Conservation (phyloP, 768 basidiomycete genomes). For the Suillus fuscotomentosus region DNA sequence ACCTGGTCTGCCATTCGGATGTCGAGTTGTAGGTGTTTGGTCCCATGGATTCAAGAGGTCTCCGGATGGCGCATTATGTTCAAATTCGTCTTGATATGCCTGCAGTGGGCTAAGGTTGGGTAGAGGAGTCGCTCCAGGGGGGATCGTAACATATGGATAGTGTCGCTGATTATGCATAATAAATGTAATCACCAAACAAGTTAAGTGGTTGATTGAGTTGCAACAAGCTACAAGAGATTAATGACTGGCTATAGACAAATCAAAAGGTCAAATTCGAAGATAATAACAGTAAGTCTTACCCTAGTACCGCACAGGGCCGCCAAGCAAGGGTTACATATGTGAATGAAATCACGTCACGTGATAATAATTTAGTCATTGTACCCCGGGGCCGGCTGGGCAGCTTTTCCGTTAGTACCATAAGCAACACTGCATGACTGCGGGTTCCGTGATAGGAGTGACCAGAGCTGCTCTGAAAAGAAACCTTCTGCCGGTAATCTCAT, state of each 20-base stretch:
- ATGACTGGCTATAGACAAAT: neutral
- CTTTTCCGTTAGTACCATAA: too few species aligned
- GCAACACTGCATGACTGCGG: too few species aligned
- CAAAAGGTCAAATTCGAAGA: neutral
- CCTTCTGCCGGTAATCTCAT: too few species aligned
- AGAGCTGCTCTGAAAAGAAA: neutral
- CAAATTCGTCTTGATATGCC: slow-evolving; percentile 30
- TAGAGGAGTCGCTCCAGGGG: slow-evolving; percentile 33
- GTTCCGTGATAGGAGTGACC: neutral
- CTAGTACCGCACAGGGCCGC: neutral
- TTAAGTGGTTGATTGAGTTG: neutral
- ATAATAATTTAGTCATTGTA: neutral
- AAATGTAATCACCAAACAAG: neutral
- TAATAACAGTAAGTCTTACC: neutral
- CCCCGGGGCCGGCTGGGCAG: neutral
- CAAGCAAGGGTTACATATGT: neutral
- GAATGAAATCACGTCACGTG: neutral
- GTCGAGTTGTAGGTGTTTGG: slow-evolving; percentile 20
- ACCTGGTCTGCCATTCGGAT: slow-evolving; percentile 20
- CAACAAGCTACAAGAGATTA: neutral
- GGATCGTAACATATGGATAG: slow-evolving; percentile 38
- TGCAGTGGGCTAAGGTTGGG: slow-evolving; percentile 27
- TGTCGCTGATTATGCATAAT: slow-evolving; percentile 28
- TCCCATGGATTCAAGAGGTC: slow-evolving; percentile 35
- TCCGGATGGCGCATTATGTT: slow-evolving; percentile 22